Conservation (phyloP, 106 monocot species). For the Acanthochlamys bracteata region DNA sequence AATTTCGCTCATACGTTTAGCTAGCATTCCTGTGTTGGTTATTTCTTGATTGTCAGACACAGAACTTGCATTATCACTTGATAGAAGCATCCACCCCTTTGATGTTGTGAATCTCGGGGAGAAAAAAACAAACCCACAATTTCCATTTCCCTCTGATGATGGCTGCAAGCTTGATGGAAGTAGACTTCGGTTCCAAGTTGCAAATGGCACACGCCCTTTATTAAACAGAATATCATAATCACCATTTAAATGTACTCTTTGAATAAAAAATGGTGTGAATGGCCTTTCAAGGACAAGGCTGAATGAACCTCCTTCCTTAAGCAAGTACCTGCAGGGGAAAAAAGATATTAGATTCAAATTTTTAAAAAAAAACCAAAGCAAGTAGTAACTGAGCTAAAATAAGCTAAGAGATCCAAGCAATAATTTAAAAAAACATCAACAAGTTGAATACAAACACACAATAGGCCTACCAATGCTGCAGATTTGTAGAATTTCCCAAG, state of each 20-base stretch:
- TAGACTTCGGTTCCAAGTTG: conserved; percentile 57
- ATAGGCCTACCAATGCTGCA: too few relatives aligned
- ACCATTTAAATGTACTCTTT: conserved; percentile 46
- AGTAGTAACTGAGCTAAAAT: too few relatives aligned
- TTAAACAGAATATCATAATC: conserved; percentile 58
- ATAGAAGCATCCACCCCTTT: conserved; percentile 55
- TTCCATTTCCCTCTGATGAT: conserved; percentile 36
- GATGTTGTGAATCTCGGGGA: conserved; percentile 51
- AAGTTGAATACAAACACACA: too few relatives aligned
- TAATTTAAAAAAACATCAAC: too few relatives aligned
- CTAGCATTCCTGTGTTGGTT: conserved; percentile 14
- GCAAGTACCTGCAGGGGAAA: conserved; percentile 39
- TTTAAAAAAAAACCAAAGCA: too few relatives aligned
- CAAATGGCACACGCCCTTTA: conserved; percentile 59
- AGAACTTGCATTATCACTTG: conserved; percentile 30
- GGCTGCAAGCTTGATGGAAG: conserved; percentile 30
- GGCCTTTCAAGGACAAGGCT: conserved; percentile 86
- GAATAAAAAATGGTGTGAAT: conserved; percentile 69
- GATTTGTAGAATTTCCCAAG: too few relatives aligned
- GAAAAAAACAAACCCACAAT: conserved; percentile 67
- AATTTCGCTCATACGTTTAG: conserved; percentile 40
- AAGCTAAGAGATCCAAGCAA: too few relatives aligned
- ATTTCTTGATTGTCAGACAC: conserved; percentile 5
- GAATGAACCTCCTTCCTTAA: conserved; percentile 39
- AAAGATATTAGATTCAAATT: too few relatives aligned